Base-by-base conservation (phyloP, 306 rosid genomes). In the Potentilla sterilis region DNA sequence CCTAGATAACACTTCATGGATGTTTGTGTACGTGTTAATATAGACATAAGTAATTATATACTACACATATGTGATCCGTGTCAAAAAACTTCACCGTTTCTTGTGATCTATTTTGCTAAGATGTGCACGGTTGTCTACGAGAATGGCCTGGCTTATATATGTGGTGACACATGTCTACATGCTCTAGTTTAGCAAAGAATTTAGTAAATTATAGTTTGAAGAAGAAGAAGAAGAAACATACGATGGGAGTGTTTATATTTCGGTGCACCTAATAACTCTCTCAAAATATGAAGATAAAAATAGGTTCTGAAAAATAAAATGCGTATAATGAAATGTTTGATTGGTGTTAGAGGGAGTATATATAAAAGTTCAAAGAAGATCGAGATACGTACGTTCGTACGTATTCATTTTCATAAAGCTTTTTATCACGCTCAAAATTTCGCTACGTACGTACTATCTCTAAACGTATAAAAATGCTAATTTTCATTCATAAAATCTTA, bases 121-220 rank as follows among this genome's bases (percentile, higher is more conserved):
- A 65, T 72, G 49, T 40, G 58, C 79, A 83, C 85, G 81, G 63
- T 74, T 82, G 49, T 57, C 46, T 64, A 43, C 52, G 46, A 51
- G 68, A 71, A 44, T 6, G 32, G 0, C 6, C 18, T 24, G 66
- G 43, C 38, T 3, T n/a, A 34, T 43, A 41, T 19, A 28, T 9
- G 58, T 54, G 3, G 44, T 55, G 57, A 68, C 54, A 57, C 51
- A 77, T 47, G 47, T 35, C 32, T 76, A 35, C 75, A 38, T 52
- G 21, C 66, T 41, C 18, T 24, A 24, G 63, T 34, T 22, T 67
- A 7, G 65, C 59, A 41, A 18, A 14, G 14, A 38, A 41, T 38
- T 40, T 51, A 18, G 57, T n/a, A 51, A 51, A 18, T 3, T 55
- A n/a, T n/a, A 58, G 10, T 4, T 12, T 34, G 5, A 28, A 2